Percentiles rank a stretch among this genome's conserved stretches.
Evolutionary conservation across 306 rosid species (phyloP).

Genomic region (Ammopiptanthus mongolicus): DNA sequence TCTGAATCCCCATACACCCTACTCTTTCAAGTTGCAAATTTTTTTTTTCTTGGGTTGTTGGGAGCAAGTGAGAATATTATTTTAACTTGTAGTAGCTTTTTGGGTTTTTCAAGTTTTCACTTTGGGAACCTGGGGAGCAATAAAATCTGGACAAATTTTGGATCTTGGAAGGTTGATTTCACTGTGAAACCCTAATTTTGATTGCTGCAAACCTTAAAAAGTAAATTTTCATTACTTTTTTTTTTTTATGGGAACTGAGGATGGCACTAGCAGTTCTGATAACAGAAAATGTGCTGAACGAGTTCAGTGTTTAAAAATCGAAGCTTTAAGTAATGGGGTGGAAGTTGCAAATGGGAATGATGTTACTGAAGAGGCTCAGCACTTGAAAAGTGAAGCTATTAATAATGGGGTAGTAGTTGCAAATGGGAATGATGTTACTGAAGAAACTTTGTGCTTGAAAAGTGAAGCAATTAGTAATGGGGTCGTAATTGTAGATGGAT

Average conservation of each 20-base stretch:
- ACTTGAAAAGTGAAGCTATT: conserved; percentile 26
- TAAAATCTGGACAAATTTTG: not conserved
- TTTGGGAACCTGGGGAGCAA: conserved; percentile 3
- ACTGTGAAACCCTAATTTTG: conserved; percentile 40
- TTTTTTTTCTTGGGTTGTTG: not conserved
- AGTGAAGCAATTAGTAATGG: conserved; percentile 27
- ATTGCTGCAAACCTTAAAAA: conserved; percentile 5
- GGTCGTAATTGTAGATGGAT: not conserved
- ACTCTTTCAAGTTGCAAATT: not conserved
- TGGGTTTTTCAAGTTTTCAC: not conserved
- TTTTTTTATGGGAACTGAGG: conserved; percentile 35
- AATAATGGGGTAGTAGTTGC: conserved; percentile 20
- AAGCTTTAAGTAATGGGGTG: conserved; percentile 19
- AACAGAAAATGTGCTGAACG: conserved; percentile 12
- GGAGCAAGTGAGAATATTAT: not conserved
- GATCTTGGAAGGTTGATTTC: conserved; percentile 20
- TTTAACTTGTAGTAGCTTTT: not conserved
- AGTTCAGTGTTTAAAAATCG: not conserved
- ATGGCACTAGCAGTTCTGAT: conserved; percentile 34
- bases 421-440: conserved; percentile 15
- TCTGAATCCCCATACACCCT: not conserved
- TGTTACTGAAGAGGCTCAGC: conserved; percentile 1
- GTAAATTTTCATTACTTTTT: not conserved
- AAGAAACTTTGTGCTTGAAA: conserved; percentile 16
- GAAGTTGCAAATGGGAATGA: conserved; percentile 5